These are phyloP conservation scores for Monosporascus cannonballus DNA, from an alignment of 2,329 filamentous ascomycete species.

Conservation along the genomic window DNA sequence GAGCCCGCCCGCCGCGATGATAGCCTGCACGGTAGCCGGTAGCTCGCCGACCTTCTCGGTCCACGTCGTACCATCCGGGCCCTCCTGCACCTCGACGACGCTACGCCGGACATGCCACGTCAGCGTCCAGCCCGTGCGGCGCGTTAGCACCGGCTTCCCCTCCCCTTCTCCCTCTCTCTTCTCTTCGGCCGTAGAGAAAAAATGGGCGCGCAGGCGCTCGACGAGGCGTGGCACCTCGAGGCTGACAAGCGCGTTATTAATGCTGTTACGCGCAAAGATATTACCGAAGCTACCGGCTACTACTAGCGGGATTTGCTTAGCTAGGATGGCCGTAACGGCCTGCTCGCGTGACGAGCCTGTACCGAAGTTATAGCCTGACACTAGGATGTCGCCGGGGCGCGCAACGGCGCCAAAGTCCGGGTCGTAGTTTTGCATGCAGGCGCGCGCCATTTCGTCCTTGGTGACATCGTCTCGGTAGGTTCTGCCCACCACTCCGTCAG, in stretches of 20 bases:
- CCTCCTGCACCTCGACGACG: slow-evolving; percentile 64
- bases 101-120: slow-evolving; percentile 73
- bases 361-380: slow-evolving; percentile 85
- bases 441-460: slow-evolving; percentile 73
- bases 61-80: slow-evolving; percentile 58
- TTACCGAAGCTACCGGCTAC: slow-evolving; percentile 77
- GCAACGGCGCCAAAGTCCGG: slow-evolving; percentile 58
- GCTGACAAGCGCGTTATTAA: slow-evolving; percentile 73
- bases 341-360: slow-evolving; percentile 78
- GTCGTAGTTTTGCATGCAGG: slow-evolving; percentile 95
- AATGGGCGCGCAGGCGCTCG: slow-evolving; percentile 58
- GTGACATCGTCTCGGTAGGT: slow-evolving; percentile 86
- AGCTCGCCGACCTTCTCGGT: slow-evolving; percentile 76
- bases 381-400: slow-evolving; percentile 70
- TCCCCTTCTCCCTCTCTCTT: slow-evolving; percentile 17
- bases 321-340: slow-evolving; percentile 80
- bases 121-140: slow-evolving; percentile 77
- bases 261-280: slow-evolving; percentile 73
- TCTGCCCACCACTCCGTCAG: too few species aligned
- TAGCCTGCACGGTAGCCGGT: slow-evolving; percentile 80
- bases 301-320: slow-evolving; percentile 73
- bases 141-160: slow-evolving; percentile 44
- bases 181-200: slow-evolving; percentile 23
- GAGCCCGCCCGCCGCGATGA: slow-evolving; percentile 70
- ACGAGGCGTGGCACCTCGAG: slow-evolving; percentile 65